These are phyloP conservation scores for Holtermannia corniformis DNA, from an alignment of 768 basidiomycete species.

Conservation along the genomic window DNA sequence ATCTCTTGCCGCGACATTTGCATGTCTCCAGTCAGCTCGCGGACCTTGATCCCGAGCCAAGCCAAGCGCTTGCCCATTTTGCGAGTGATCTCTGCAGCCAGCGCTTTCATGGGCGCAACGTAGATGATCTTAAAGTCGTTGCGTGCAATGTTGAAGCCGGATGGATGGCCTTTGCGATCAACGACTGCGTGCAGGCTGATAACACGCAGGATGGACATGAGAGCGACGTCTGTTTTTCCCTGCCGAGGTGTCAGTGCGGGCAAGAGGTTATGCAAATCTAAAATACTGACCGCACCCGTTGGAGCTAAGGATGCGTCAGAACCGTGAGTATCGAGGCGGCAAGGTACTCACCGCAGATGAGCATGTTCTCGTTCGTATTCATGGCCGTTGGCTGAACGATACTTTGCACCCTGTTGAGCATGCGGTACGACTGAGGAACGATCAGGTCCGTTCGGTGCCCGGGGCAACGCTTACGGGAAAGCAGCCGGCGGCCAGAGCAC, in stretches of 20 bases:
- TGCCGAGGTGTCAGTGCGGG: constrained; percentile 34
- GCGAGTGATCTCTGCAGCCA: constrained; percentile 88
- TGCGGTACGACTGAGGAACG: constrained; percentile 74
- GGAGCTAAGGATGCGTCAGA: constrained; percentile 55
- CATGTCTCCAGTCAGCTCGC: constrained; percentile 97
- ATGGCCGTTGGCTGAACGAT: constrained; percentile 91
- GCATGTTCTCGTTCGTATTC: constrained; percentile 89
- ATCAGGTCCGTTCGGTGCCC: constrained; percentile 1
- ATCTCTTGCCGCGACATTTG: constrained; percentile 91
- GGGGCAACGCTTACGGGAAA: constrained; percentile 56
- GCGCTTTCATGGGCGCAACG: constrained; percentile 97
- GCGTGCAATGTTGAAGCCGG: constrained; percentile 50
- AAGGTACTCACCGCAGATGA: constrained; percentile 65
- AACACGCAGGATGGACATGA: constrained; percentile 84
- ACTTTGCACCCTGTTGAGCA: constrained; percentile 88
- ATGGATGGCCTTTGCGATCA: constrained; percentile 13
- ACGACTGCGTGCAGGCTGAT: constrained; percentile 56
- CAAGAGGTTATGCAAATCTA: constrained; percentile 35
- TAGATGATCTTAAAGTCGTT: constrained; percentile 93
- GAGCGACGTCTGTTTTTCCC: constrained; percentile 99
- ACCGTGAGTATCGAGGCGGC: neutral
- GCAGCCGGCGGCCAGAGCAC: constrained; percentile 64
- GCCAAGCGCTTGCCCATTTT: constrained; percentile 81
- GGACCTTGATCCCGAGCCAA: constrained; percentile 77
- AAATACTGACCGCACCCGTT: constrained; percentile 97